Percentiles rank a stretch among this genome's conserved stretches.
phyloP scores from a whole-genome alignment of 2,329 filamentous ascomycete species.

The Geosmithia putterillii region DNA sequence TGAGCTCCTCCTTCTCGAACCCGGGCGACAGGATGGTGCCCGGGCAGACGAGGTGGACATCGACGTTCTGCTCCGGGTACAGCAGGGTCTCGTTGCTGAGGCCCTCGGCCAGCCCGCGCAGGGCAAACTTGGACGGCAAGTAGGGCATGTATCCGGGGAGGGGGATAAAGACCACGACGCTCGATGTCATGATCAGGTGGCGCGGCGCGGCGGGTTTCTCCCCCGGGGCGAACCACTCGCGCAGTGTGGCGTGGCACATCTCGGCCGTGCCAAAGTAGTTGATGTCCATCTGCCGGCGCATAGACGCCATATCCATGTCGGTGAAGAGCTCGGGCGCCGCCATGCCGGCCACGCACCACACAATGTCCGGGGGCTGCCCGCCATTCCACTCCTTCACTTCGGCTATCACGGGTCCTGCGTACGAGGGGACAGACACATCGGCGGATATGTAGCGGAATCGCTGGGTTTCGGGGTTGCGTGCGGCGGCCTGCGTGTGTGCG shows the following conservation, averaged over 20 bases:
- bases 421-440: constrained; percentile 61
- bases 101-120: constrained; percentile 72
- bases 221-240: constrained; percentile 54
- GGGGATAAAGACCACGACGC: constrained; percentile 61
- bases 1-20: constrained; percentile 59
- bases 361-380: constrained; percentile 61
- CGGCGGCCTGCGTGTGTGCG: constrained; percentile 41
- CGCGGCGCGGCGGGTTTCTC: constrained; percentile 38
- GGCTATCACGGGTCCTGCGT: constrained; percentile 56
- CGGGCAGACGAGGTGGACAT: constrained; percentile 72
- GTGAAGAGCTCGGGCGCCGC: constrained; percentile 65
- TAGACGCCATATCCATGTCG: constrained; percentile 53
- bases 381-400: constrained; percentile 73
- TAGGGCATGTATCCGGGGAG: constrained; percentile 78
- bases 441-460: constrained; percentile 75
- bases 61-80: constrained; percentile 74
- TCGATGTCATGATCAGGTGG: constrained; percentile 83
- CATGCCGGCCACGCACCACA: constrained; percentile 81
- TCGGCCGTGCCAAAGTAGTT: constrained; percentile 85
- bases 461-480: constrained; percentile 53
- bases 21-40: constrained; percentile 73
- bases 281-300: constrained; percentile 76
- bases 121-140: constrained; percentile 70
- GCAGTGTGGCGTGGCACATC: constrained; percentile 69
- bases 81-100: constrained; percentile 74